Evolutionary conservation across 148 eudicot species (phyloP).

Genomic region (Simmondsia chinensis): DNA sequence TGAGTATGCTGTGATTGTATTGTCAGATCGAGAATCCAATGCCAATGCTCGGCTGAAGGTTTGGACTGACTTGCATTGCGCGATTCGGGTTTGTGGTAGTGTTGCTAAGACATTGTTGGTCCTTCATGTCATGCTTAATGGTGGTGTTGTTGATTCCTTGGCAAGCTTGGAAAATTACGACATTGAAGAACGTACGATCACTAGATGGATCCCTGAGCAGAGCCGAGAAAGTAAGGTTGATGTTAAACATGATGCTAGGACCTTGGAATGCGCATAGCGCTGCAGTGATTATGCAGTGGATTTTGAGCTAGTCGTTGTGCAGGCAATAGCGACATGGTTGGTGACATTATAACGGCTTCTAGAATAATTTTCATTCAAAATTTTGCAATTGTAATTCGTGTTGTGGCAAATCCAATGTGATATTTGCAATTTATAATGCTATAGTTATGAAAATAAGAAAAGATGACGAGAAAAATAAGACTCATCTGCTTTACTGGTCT

Average conservation of each 20-base stretch:
- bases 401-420: no score
- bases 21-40: constrained; percentile 21
- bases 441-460: no score
- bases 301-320: no score
- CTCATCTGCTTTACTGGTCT: no score
- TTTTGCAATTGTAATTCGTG: no score
- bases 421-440: no score
- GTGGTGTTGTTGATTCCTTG: constrained; percentile 13
- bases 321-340: no score
- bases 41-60: constrained; percentile 34
- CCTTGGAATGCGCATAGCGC: no score
- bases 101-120: constrained; percentile 73
- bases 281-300: no score
- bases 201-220: constrained; percentile 61
- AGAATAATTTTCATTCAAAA: no score
- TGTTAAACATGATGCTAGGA: constrained; percentile 1
- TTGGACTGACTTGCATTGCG: constrained; percentile 78
- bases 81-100: constrained; percentile 62
- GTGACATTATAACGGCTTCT: no score
- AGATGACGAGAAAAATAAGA: no score
- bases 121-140: constrained; percentile 24
- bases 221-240: constrained; percentile 32
- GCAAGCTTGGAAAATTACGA: constrained; percentile 29
- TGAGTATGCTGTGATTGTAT: constrained; percentile 66
- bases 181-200: constrained; percentile 41